Conservation (phyloP, 805 yeast species). For the Lipomyces starkeyi region DNA sequence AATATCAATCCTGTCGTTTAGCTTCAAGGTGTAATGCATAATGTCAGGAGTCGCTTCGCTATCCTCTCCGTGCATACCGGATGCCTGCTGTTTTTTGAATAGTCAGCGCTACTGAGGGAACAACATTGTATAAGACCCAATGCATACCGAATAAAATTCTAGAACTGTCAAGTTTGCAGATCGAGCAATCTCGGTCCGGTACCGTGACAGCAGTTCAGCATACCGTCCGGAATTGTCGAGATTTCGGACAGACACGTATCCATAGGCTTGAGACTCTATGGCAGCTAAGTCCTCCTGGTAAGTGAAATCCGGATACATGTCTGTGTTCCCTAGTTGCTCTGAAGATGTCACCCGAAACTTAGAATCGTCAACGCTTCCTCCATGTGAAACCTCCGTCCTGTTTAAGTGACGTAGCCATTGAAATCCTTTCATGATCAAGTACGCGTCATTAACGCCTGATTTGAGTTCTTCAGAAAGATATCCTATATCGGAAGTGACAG, state of each 20-base stretch:
- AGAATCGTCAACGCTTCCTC: not conserved
- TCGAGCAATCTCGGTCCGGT: slow-evolving; percentile 9
- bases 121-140: not conserved
- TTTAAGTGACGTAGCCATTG: slow-evolving; percentile 11
- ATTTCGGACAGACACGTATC: not conserved
- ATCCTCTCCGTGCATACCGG: not conserved
- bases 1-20: not conserved
- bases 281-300: not conserved
- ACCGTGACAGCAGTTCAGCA: slow-evolving; percentile 5
- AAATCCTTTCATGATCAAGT: slow-evolving; percentile 16
- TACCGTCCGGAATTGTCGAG: not conserved
- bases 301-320: not conserved
- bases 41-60: not conserved
- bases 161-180: slow-evolving; percentile 6
- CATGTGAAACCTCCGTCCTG: not conserved
- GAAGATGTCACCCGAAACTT: not conserved
- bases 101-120: not conserved
- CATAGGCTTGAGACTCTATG: not conserved
- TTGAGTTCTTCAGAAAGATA: slow-evolving; percentile 7
- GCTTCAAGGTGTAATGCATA: not conserved
- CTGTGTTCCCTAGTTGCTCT: not conserved
- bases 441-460: not conserved
- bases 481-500: slow-evolving; percentile 18
- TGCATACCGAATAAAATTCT: slow-evolving; percentile 13
- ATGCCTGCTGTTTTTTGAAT: not conserved